Evolutionary conservation across 1,139 yeast genomes (phyloP), one percentile per base, ranked within the genome.

Genomic region (Saccharomyces hybrid): DNA sequence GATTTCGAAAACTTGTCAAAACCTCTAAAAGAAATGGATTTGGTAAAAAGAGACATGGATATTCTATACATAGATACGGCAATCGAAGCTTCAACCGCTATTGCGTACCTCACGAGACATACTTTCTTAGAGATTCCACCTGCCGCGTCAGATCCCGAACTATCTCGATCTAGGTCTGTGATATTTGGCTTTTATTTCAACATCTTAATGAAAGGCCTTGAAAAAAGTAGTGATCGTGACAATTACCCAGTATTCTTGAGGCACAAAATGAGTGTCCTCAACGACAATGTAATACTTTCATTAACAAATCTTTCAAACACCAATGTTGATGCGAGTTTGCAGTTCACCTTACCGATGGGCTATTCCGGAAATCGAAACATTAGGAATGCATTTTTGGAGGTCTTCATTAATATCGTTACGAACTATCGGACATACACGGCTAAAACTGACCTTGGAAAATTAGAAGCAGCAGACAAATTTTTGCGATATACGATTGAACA

Each of bases 241-340:
- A 61, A 60, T 14, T 71, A 67, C 55, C 70, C 75, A 1, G 65
- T 72, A 3, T 69, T 74, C 27, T 59, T 72, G 46, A 73, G 69
- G 53, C 86, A 84, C 62, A 84, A 85, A 63, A 73, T 82, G 28
- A 75, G 78, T 32, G 69, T 73, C 11, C 76, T 87, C 31, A 79
- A 83, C 28, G 88, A 84, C 27, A 82, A 85, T 65, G 82, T 86
- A n/a, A 80, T 88, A 53, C 74, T 76, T 42, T 81, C 88, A 44
- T 75, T 88, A 50, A 82, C 91, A 1, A 85, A 85, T 60, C 69
- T 89, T 47, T 73, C 89, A 51, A 84, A 80, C 61, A 79, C 87
- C 9, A 90, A 89, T 64, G 82, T 85, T 2, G 90, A 85, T 58
- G 83, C 87, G 51, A 96, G 96, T 8, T 75, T 88, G 65, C 83